Base-by-base conservation (phyloP, 306 rosid genomes). In the Castanea mollissima region DNA sequence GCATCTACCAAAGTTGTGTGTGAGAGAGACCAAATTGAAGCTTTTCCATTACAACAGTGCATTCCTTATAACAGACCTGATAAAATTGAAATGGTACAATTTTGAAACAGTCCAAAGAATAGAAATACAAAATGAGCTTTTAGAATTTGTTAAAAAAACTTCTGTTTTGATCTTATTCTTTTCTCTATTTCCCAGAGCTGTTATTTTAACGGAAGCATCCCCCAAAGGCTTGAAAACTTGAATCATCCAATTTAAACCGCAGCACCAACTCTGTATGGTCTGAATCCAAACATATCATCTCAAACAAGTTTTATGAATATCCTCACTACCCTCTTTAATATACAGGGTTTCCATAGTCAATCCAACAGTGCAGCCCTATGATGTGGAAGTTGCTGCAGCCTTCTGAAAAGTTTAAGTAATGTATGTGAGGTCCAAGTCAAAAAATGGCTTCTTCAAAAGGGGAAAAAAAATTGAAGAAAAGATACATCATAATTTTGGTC, bases 351-450 rank as follows among this genome's bases (percentile, higher is more conserved):
- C 68, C 20, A 6, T 46, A 44, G 52, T 15, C 57, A 68, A 74
- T 77, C 57, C 52, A 69, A 35, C 38, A 57, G 41, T 29, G 31
- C 54, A 62, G 59, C 69, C 63, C 77, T 74, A 90, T 5, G 88
- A 86, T 76, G 84, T 51, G 69, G 78, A 46, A 80, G 74, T 57
- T 60, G 92, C 84, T 31, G 92, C 82, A 77, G 89, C 90, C 84
- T 87, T 92, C 97, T 90, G 87, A 80, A 82, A 83, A 76, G 62
- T 69, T 57, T 74, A 60, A 8, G 19, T 56, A n/a, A 54, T 12
- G 55, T n/a, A 18, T 63, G 49, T 74, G 27, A 80, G 82, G 74
- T 19, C 65, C 10, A 13, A 58, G 55, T 8, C 6, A 34, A 11
- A 74, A 56, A 64, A 38, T 64, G 46, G 14, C 6, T 67, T 16